Evolutionary conservation across 495 filamentous ascomycete genomes (phyloP), one percentile per base, ranked within the genome.

Genomic region (Penicillium paxilli): DNA sequence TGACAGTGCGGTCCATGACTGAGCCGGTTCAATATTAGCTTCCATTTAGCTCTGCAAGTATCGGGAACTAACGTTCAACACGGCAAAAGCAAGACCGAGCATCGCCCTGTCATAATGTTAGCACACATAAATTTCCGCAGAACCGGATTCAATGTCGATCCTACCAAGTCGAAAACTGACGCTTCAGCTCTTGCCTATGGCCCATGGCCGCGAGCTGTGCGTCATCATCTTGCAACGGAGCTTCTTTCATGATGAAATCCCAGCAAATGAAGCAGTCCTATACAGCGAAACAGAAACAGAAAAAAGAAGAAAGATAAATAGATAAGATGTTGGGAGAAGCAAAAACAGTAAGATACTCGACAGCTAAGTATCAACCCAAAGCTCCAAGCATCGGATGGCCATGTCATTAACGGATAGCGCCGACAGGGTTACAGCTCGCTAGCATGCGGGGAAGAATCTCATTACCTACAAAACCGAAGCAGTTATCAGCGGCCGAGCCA

Each of bases 161-260:
- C 25, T 51, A 70, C 60, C 75, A 62, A 24, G 71, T 75, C 2
- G 71, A 73, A 52, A 69, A 75, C n/a, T 79, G 80, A 42, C 83
- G 75, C 25, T 83, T 78, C 46, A 86, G 64, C 54, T 87, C 83
- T 17, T 77, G 66, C 67, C 77, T 80, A 64, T 86, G 84, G 44
- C 83, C 83, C 75, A 87, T 78, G 26, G 68, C 71, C 8, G 79
- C 81, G 58, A 86, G 59, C 28, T 76, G 73, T 22, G 73, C 73
- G 58, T 83, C 79, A 50, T 71, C 68, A 52, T 62, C 67, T 37
- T 64, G 51, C 20, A 66, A 40, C 10, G 44, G 49, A n/a, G 8
- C 54, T 35, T 54, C 52, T 54, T 66, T 64, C 53, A 60, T 60
- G 19, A 41, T 57, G 25, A n/a, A 16, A 24, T 4, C 26, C 51